Base-by-base conservation (phyloP, 2,329 filamentous ascomycete species). In the Hypoxylon sp. region DNA sequence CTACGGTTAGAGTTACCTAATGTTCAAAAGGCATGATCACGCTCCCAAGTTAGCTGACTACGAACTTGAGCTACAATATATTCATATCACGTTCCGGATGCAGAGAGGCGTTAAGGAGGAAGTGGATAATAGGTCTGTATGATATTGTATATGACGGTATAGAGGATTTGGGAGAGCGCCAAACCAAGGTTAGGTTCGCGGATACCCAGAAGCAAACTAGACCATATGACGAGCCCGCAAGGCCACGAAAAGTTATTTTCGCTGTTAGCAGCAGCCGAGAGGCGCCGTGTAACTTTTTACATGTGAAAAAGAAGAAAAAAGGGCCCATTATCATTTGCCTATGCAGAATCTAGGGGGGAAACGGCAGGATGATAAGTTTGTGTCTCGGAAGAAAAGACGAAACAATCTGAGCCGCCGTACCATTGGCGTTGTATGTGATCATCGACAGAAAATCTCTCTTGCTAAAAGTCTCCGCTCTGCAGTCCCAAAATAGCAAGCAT, bases 261-360 rank as follows among this genome's bases (percentile, higher is more conserved):
- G 61, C 55, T 46, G 61, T 45, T 58, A 53, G 40, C 38, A 40
- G 53, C 50, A 48, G 38, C 42, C 51, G 30, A 28, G 6, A 42
- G 33, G 28, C 20, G 48, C 40, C 51, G 26, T 57, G 52, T 61
- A 61, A 65, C 50, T 67, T 61, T 65, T 49, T 61, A 69, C 52
- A 63, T 64, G 40, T 59, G 49, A 55, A 60, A 49, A 40, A 58
- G 64, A 54, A 36, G 20, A 56, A 51, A 44, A 61, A 51, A 57
- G 67, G 64, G 66, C 64, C 53, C 58, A 67, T 68, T 64, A 18
- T 67, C 64, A 67, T 72, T 72, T 73, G 72, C 74, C 72, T 76
- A 77, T 76, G 73, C 73, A 76, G 74, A 76, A 77, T 74, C 69
- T 71, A 72, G 71, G 71, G 67, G 67, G 63, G 67, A 52, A 58